Evolutionary conservation across 2,329 filamentous ascomycete species (phyloP).

Genomic region (Chlorencoelia australis): DNA sequence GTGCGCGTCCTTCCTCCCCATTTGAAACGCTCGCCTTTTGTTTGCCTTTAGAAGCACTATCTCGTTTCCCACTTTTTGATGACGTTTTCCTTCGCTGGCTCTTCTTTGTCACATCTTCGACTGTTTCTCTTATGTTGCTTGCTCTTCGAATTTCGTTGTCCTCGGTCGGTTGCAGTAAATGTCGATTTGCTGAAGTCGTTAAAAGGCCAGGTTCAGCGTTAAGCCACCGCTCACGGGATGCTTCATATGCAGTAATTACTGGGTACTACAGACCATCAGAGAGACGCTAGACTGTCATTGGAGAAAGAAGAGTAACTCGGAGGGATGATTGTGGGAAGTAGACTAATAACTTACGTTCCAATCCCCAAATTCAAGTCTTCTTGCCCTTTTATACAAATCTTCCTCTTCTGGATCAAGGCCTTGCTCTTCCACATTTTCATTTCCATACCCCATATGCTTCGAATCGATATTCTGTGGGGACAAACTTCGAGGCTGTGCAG

Average conservation of each 20-base stretch:
- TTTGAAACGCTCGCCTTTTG: slow-evolving; percentile 13
- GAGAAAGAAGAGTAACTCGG: too few relatives aligned
- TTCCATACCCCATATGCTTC: slow-evolving; percentile 30
- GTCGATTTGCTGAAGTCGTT: slow-evolving; percentile 44
- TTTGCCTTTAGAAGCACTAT: slow-evolving; percentile 24
- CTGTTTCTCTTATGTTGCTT: slow-evolving; percentile 31
- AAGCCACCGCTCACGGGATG: slow-evolving; percentile 59
- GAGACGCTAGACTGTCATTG: too few relatives aligned
- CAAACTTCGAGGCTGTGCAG: slow-evolving; percentile 29
- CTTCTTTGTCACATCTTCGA: slow-evolving; percentile 27
- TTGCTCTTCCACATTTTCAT: slow-evolving; percentile 34
- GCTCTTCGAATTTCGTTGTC: slow-evolving; percentile 25
- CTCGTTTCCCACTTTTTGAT: slow-evolving; percentile 13
- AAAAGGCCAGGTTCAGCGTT: slow-evolving; percentile 39
- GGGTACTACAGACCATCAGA: slow-evolving; percentile 55
- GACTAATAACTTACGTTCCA: slow-evolving; percentile 67
- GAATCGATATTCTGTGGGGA: slow-evolving; percentile 26
- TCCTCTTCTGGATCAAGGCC: slow-evolving; percentile 62
- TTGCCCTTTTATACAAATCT: slow-evolving; percentile 57
- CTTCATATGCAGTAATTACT: slow-evolving; percentile 76
- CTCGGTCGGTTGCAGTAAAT: slow-evolving; percentile 42
- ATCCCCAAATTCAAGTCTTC: slow-evolving; percentile 70
- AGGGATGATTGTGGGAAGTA: background rate
- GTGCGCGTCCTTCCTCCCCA: slow-evolving; percentile 25
- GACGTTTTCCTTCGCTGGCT: slow-evolving; percentile 24